A percentile compares a stretch with the other conserved stretches of the same genome.
Conservation (phyloP, 495 filamentous ascomycete species). For the Hypoxylon lienhwacheense region DNA sequence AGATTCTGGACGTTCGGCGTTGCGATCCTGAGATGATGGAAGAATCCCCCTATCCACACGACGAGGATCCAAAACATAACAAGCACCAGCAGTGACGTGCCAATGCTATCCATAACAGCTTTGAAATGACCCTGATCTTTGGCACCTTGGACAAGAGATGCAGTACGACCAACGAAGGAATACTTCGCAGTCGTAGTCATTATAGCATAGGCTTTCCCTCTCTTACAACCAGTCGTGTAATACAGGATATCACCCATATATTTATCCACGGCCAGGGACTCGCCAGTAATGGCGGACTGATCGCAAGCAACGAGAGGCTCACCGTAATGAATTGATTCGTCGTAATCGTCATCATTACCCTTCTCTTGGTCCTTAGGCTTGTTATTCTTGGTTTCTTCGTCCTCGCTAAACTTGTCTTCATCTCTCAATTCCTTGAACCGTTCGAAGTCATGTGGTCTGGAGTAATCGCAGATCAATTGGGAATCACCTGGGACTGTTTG, state of each 20-base stretch:
- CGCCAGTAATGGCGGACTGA: constrained; percentile 88
- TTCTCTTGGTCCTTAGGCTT: constrained; percentile 58
- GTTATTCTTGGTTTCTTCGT: constrained; percentile 9
- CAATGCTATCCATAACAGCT: constrained; percentile 80
- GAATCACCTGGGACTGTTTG: constrained; percentile 73
- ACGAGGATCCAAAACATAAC: constrained; percentile 78
- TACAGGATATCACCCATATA: constrained; percentile 74
- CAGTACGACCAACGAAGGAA: constrained; percentile 85
- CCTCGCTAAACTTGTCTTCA: constrained; percentile 65
- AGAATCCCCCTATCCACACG: constrained; percentile 83
- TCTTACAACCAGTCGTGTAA: constrained; percentile 84
- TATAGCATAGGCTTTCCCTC: constrained; percentile 77
- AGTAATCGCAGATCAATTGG: constrained; percentile 75
- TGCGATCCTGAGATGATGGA: constrained; percentile 73
- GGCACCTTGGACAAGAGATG: constrained; percentile 75
- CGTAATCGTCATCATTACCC: constrained; percentile 71
- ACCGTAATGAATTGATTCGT: constrained; percentile 75
- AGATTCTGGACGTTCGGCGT: constrained; percentile 49
- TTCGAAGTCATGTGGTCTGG: constrained; percentile 68
- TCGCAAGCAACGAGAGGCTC: constrained; percentile 82
- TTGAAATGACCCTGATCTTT: constrained; percentile 82
- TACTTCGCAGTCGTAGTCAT: constrained; percentile 79
- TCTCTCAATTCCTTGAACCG: constrained; percentile 62
- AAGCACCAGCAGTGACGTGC: constrained; percentile 76
- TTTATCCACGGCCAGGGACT: constrained; percentile 89